Conservation (phyloP, 2,329 filamentous ascomycete species). For the Pyricularia grisea region DNA sequence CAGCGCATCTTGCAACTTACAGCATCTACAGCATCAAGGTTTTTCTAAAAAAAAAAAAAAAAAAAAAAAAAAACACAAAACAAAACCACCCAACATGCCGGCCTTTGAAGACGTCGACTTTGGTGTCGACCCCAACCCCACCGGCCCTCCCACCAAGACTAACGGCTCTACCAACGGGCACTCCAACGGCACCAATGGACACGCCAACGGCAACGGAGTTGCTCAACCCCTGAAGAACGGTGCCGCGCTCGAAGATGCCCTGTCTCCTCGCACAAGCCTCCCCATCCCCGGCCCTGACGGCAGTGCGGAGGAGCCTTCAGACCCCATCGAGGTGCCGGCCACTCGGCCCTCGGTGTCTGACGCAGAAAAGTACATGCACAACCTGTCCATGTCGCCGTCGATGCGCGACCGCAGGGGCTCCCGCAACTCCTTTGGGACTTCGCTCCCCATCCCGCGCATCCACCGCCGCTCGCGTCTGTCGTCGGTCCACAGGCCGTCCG, state of each 20-base stretch:
- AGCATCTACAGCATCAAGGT: not conserved
- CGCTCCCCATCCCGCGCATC: slow-evolving; percentile 62
- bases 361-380: slow-evolving; percentile 62
- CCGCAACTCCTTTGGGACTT: slow-evolving; percentile 66
- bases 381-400: slow-evolving; percentile 57
- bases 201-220: not conserved
- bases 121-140: not conserved
- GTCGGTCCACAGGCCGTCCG: slow-evolving; percentile 36
- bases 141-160: not conserved
- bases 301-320: slow-evolving; percentile 18
- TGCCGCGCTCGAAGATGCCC: not conserved
- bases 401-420: slow-evolving; percentile 59
- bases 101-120: not conserved
- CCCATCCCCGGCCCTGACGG: slow-evolving; percentile 27
- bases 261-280: slow-evolving; percentile 13
- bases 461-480: slow-evolving; percentile 61
- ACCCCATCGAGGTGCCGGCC: slow-evolving; percentile 60
- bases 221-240: not conserved
- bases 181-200: not conserved
- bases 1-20: not conserved
- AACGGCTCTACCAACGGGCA: not conserved
- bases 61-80: not conserved
- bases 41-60: not conserved
- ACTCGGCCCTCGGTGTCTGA: slow-evolving; percentile 60
- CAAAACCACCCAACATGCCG: not conserved